A percentile compares a stretch with the other conserved stretches of the same genome.
Evolutionary conservation across 2,329 filamentous ascomycete species (phyloP).

Genomic region (Ophiosphaerella herpotricha): DNA sequence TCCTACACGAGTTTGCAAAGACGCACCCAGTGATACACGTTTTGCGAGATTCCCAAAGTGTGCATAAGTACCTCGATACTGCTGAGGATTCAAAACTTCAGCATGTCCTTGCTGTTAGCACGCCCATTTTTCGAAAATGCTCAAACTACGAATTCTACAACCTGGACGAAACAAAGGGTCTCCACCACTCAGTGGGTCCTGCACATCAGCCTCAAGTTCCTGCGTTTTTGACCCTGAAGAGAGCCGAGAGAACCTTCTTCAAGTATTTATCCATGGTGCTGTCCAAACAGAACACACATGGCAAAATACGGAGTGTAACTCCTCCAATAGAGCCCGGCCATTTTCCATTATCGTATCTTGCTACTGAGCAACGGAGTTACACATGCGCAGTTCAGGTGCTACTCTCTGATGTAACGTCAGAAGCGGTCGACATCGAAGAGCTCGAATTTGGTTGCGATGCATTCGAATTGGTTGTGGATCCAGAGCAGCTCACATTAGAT

Average conservation of each 20-base stretch:
- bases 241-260: slow-evolving; percentile 69
- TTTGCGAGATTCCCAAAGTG: slow-evolving; percentile 65
- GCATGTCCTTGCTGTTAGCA: slow-evolving; percentile 62
- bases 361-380: slow-evolving; percentile 63
- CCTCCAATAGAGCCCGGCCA: slow-evolving; percentile 62
- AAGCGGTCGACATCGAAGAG: slow-evolving; percentile 65
- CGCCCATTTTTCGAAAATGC: slow-evolving; percentile 65
- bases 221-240: slow-evolving; percentile 69
- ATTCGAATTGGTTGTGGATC: slow-evolving; percentile 64
- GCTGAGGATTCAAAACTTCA: slow-evolving; percentile 60
- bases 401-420: slow-evolving; percentile 61
- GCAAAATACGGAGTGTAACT: slow-evolving; percentile 29
- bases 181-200: slow-evolving; percentile 25
- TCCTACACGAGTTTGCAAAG: slow-evolving; percentile 66
- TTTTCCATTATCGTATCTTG: slow-evolving; percentile 66
- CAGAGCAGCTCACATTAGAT: slow-evolving; percentile 23
- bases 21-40: slow-evolving; percentile 75
- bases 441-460: slow-evolving; percentile 69
- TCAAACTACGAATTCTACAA: slow-evolving; percentile 80
- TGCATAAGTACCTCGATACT: slow-evolving; percentile 63
- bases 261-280: slow-evolving; percentile 68
- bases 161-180: slow-evolving; percentile 59
- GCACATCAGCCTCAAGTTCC: slow-evolving; percentile 49
- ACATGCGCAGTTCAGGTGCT: slow-evolving; percentile 70
- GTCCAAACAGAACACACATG: slow-evolving; percentile 51